Conservation (phyloP, 2,329 filamentous ascomycete species). For the Tympanopsis confertula region DNA sequence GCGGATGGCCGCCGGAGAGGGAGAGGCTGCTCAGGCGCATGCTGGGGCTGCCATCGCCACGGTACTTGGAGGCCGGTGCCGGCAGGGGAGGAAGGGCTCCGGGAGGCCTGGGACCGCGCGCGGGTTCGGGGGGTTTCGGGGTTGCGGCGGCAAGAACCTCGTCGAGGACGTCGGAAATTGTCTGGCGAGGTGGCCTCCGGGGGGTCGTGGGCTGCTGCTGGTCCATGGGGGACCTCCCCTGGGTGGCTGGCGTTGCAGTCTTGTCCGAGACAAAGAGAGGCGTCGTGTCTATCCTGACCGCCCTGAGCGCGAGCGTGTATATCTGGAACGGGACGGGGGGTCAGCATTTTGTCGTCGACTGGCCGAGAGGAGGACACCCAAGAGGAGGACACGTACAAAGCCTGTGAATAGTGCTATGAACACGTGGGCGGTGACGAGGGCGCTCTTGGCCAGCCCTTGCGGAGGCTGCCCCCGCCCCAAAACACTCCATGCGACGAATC, state of each 20-base stretch:
- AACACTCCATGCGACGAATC: conserved; percentile 34
- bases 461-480: conserved; percentile 22
- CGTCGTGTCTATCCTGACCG: conserved; percentile 43
- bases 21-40: neutral
- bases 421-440: conserved; percentile 38
- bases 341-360: conserved; percentile 8
- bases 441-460: conserved; percentile 21
- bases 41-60: neutral
- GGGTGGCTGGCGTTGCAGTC: conserved; percentile 10
- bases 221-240: conserved; percentile 4
- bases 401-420: conserved; percentile 34
- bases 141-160: conserved; percentile 23
- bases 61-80: neutral
- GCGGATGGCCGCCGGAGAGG: conserved; percentile 2
- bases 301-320: conserved; percentile 26
- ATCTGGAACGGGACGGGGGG: conserved; percentile 21
- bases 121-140: conserved; percentile 13
- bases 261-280: conserved; percentile 33
- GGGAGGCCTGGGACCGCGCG: conserved; percentile 11
- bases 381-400: conserved; percentile 29
- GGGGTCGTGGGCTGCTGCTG: conserved; percentile 5
- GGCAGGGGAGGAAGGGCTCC: conserved; percentile 3
- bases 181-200: conserved; percentile 8
- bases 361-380: neutral
- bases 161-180: conserved; percentile 32